Evolutionary conservation across 1,284 basidiomycete species (phyloP), one percentile per base, ranked within the genome.

Genomic region (Trametes polyzona): DNA sequence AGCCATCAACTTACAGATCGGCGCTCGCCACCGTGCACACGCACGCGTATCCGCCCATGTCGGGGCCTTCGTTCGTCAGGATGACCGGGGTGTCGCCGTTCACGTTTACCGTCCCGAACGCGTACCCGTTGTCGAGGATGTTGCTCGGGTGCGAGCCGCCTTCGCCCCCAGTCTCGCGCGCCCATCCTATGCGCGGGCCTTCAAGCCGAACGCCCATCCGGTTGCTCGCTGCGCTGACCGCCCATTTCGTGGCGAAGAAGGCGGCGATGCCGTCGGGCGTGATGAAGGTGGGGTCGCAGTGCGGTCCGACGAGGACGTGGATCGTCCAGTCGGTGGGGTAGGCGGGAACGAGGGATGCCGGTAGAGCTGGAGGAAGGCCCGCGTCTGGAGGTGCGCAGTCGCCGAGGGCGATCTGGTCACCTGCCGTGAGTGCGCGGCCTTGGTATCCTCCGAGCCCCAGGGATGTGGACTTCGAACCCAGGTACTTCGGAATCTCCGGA

Each of bases 11-110:
- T 54, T 58, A 83, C 84, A 80, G 63, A 12, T 86, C 83, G 2
- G 74, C 76, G 4, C 76, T 75, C 1, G 78, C 76, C 8, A 86
- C 73, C 0, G 82, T 83, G 57, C 81, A 82, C n/a, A 80, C 57
- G 63, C 83, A 85, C 4, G 83, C 62, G 57, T 86, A 86, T 4
- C 84, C 84, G 12, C 84, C 84, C 84, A 86, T 84, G 66, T 85
- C 82, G 0, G 85, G 87, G 0, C 83, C 83, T 64, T 88, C 88
- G 27, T 79, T 76, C 0, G 81, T 80, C 39, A 90, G 71, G 23
- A 89, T 81, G 2, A 90, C 86, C 0, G 89, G 87, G 0, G 86
- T 87, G 65, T 91, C 87, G 2, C 88, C 89, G 63, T 90, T 90
- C 62, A 88, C 62, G 61, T 86, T 86, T 59, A 90, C 69, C 1